Base-by-base conservation (phyloP, 495 filamentous ascomycete species). In the Neurospora sp. region DNA sequence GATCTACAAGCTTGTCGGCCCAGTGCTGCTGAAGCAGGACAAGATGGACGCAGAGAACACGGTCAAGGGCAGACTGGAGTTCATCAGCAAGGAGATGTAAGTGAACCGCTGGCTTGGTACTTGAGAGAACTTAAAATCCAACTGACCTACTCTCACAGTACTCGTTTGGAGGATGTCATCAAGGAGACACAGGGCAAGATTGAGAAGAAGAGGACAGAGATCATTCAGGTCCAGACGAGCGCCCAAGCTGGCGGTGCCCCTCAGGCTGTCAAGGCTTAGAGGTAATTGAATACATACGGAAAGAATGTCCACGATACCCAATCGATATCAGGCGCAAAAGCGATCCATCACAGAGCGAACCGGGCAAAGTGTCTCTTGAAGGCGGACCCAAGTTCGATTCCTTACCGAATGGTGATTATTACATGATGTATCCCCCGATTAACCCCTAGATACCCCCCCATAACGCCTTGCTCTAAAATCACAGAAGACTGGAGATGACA, bases 1-100 rank as follows among this genome's bases (percentile, higher is more conserved):
- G 70, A 96, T 99, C 82, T 99, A 94, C 87, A 98, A 98, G 81
- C 87, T 97, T 42, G 89, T 97, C 70, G 96, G 96, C 1, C 96
- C 96, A 0, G 92, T 98, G 10, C 84, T 99, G 68, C 81, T 98
- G 77, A 98, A 98, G 84, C 96, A 98, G 81, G 96, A 98, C 14
- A 93, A 91, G 77, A 81, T 84, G 3, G 96, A 99, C 76, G 96
- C 96, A 0, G 86, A 90, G 69, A 90, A 93, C 88, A 93, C 94
- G 7, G 96, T 99, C 40, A 92, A 94, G 74, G 91, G 93, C 61
- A 89, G 96, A 10, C 81, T 99, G 71, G 93, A 97, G 72, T 98
- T 94, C 75, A 99, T 99, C 74, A 87, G 90, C 75, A 93, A 94
- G 78, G 96, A 99, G 76, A 96, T 98, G 96, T 98, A 40, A 76